Percentiles rank a stretch among this genome's conserved stretches.
These are phyloP conservation scores for Laguncularia racemosa DNA, from an alignment of 345 rosid species.

Conservation along the genomic window DNA sequence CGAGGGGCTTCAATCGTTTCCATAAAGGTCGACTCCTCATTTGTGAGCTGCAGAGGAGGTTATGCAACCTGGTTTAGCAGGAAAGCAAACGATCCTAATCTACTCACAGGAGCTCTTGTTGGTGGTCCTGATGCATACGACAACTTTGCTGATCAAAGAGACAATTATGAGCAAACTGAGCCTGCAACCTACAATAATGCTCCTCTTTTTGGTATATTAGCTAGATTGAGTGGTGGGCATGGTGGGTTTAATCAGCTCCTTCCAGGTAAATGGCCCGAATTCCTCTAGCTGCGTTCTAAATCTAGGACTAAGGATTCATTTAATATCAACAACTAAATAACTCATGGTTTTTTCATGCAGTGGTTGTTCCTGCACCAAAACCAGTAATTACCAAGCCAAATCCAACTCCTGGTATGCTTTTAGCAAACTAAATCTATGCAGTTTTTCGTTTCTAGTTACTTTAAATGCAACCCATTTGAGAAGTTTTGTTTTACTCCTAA, in stretches of 20 bases:
- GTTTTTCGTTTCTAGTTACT: not conserved
- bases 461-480: not conserved
- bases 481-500: not conserved
- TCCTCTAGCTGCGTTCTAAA: no score
- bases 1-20: conserved; percentile 92
- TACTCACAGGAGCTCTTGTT: conserved; percentile 84
- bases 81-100: conserved; percentile 78
- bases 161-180: conserved; percentile 94
- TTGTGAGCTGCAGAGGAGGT: conserved; percentile 88
- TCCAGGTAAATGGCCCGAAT: conserved; percentile 46
- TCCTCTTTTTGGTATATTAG: conserved; percentile 83
- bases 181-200: conserved; percentile 99
- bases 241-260: conserved; percentile 80
- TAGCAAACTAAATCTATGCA: not conserved
- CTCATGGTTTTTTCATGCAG: conserved; percentile 19
- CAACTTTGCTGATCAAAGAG: conserved; percentile 86
- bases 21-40: conserved; percentile 45
- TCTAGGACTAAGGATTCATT: no score
- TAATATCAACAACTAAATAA: not conserved
- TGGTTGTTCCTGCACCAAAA: conserved; percentile 41
- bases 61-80: conserved; percentile 84
- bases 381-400: conserved; percentile 29
- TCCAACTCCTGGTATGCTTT: conserved; percentile 55
- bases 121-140: conserved; percentile 98
- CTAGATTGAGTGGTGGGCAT: conserved; percentile 63